Conservation (phyloP, 169 alveolate species). For the Plasmodium inui region DNA sequence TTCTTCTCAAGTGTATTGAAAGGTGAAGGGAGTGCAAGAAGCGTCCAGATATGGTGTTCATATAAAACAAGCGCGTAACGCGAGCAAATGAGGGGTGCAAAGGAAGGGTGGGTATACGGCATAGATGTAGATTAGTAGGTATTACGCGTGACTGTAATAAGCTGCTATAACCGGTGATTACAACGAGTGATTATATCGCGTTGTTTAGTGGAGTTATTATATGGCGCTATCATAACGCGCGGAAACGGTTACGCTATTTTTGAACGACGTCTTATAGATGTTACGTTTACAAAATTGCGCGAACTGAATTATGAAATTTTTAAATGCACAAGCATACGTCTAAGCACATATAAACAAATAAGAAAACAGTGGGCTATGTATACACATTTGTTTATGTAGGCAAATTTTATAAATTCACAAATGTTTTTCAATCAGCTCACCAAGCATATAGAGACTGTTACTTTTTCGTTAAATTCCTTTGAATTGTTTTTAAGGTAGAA, state of each 20-base stretch:
- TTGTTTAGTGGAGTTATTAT: neutral
- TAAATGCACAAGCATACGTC: neutral
- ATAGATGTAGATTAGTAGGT: neutral
- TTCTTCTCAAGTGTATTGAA: conserved; percentile 3
- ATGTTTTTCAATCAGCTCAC: neutral
- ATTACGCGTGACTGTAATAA: neutral
- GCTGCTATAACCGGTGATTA: neutral
- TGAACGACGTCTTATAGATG: neutral
- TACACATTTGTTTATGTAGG: neutral
- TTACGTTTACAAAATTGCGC: neutral
- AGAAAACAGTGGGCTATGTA: neutral
- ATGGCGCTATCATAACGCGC: neutral
- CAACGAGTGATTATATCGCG: neutral
- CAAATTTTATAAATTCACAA: conserved; percentile 1
- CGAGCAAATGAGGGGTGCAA: neutral
- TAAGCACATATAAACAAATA: neutral
- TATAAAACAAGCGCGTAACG: neutral
- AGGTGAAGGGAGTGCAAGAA: neutral
- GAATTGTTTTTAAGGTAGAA: neutral
- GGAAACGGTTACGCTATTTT: neutral
- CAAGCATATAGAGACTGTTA: neutral
- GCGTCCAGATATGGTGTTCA: neutral
- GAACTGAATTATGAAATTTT: neutral
- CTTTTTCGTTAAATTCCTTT: neutral
- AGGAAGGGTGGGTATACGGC: neutral